These are phyloP conservation scores for Pachysolen tannophilus DNA, from an alignment of 805 yeast species.

Conservation along the genomic window DNA sequence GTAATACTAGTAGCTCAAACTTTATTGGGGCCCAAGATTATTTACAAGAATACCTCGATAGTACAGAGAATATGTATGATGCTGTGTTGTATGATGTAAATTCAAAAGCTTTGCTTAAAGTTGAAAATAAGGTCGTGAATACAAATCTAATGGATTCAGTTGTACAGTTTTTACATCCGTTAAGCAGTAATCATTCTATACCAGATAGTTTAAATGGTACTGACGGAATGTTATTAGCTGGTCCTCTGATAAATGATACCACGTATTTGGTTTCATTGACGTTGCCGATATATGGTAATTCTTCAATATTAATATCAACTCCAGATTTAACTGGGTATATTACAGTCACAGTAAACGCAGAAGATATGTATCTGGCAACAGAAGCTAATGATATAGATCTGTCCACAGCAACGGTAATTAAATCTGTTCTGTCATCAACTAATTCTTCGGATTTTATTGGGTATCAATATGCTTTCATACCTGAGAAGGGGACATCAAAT, in stretches of 20 bases:
- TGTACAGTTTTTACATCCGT: conserved; percentile 37
- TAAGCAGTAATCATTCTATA: conserved; percentile 34
- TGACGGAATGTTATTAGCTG: conserved; percentile 46
- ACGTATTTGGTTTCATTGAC: conserved; percentile 66
- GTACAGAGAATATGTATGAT: conserved; percentile 54
- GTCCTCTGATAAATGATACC: conserved; percentile 49
- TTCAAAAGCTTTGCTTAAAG: conserved; percentile 37
- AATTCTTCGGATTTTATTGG: conserved; percentile 21
- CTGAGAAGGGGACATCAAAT: conserved; percentile 19
- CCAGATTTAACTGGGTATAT: conserved; percentile 65
- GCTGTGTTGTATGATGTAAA: conserved; percentile 63
- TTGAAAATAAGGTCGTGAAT: conserved; percentile 24
- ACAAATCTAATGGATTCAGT: conserved; percentile 21
- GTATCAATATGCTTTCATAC: conserved; percentile 35
- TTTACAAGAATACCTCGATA: conserved; percentile 52
- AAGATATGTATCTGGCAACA: conserved; percentile 29
- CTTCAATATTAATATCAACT: conserved; percentile 55
- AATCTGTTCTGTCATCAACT: conserved; percentile 15
- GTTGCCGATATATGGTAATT: conserved; percentile 63
- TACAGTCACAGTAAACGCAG: conserved; percentile 47
- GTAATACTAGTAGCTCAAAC: conserved; percentile 49
- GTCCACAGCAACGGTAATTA: conserved; percentile 18
- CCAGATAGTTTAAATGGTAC: conserved; percentile 38
- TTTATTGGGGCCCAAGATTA: conserved; percentile 39
- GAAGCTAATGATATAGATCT: conserved; percentile 33